Evolutionary conservation across 2,329 filamentous ascomycete species (phyloP).

Genomic region (Diaporthe helianthi): DNA sequence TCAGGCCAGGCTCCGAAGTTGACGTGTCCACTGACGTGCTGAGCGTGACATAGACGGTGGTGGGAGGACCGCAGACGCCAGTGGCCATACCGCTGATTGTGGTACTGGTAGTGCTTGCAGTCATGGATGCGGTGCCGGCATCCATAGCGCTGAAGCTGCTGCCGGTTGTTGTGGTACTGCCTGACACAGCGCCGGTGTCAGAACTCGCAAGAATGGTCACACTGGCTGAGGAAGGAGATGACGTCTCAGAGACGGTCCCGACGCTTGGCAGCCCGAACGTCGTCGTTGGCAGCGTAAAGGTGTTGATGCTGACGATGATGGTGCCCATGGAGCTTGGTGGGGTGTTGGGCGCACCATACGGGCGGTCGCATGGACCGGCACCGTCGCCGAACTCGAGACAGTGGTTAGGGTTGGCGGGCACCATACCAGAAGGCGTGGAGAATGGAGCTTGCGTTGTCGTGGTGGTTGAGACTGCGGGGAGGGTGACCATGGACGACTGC

Average conservation of each 20-base stretch:
- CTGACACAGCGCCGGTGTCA: constrained; percentile 17
- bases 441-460: neutral
- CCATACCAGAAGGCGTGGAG: neutral
- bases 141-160: neutral
- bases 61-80: constrained; percentile 7
- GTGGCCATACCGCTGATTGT: neutral
- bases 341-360: constrained; percentile 32
- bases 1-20: constrained; percentile 9
- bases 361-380: constrained; percentile 30
- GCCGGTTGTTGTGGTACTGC: neutral
- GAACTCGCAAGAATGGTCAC: constrained; percentile 5
- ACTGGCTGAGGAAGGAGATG: neutral
- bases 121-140: neutral
- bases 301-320: constrained; percentile 16
- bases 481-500: neutral
- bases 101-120: neutral
- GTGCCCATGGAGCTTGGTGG: constrained; percentile 24
- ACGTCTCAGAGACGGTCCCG: neutral
- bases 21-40: constrained; percentile 7
- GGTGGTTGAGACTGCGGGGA: neutral
- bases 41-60: constrained; percentile 28
- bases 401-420: neutral
- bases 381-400: constrained; percentile 33
- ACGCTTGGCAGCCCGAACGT: neutral
- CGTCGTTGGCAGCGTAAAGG: neutral